phyloP scores from a whole-genome alignment of 2,329 filamentous ascomycete genomes.

The Trichoderma lentiforme region DNA sequence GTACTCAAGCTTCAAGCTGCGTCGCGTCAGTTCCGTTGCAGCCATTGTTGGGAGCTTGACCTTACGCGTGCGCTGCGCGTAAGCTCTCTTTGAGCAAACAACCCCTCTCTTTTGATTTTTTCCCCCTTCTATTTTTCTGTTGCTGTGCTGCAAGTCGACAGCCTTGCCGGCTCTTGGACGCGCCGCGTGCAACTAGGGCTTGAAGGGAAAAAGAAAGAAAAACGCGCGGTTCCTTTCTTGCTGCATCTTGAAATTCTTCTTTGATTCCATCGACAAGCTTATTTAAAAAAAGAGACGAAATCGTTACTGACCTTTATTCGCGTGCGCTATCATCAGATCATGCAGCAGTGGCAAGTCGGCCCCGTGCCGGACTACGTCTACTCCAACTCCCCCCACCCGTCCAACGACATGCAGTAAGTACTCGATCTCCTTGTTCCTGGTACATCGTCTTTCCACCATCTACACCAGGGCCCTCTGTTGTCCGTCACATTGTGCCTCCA shows the following conservation, averaged over 20 bases:
- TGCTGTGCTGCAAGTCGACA: background rate
- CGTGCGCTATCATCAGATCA: conserved; percentile 41
- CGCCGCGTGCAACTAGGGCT: conserved; percentile 2
- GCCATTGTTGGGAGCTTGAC: conserved; percentile 16
- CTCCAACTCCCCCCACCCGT: conserved; percentile 51
- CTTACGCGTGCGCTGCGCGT: conserved; percentile 18
- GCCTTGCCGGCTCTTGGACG: background rate
- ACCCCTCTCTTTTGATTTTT: conserved; percentile 14
- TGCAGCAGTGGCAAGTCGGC: conserved; percentile 62
- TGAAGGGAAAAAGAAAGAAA: background rate
- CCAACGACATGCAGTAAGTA: conserved; percentile 60
- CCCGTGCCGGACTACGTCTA: conserved; percentile 59
- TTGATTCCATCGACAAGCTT: conserved; percentile 6
- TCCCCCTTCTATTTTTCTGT: background rate
- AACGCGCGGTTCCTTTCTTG: background rate
- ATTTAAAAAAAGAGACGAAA: conserved; percentile 13
- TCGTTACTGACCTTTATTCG: conserved; percentile 24
- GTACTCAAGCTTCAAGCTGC: conserved; percentile 9
- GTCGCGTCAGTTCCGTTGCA: conserved; percentile 19
- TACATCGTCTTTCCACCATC: conserved; percentile 25
- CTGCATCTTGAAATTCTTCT: conserved; percentile 12
- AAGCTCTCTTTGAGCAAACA: conserved; percentile 9
- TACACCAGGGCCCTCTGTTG: conserved; percentile 13
- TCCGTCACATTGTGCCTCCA: conserved; percentile 7
- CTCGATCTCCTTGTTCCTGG: conserved; percentile 34